Percentiles rank a stretch among this genome's conserved stretches.
phyloP scores from a whole-genome alignment of 306 rosid species.

The Spatholobus suberectus region DNA sequence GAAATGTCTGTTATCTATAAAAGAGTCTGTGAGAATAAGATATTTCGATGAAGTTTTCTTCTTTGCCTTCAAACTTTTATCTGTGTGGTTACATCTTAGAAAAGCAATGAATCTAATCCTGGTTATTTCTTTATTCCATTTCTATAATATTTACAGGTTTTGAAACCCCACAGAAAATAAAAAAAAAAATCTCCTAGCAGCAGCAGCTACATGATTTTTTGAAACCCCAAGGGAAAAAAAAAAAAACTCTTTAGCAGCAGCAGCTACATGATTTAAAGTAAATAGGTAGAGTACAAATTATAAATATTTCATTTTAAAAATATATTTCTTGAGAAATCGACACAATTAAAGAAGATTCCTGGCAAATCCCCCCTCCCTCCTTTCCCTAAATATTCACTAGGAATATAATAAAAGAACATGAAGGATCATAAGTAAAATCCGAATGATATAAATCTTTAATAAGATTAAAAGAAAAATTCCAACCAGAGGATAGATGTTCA shows the following conservation, averaged over 20 bases:
- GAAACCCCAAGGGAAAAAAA: not conserved
- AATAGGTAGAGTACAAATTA: not conserved
- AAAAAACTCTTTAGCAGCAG: not conserved
- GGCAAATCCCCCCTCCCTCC: not conserved
- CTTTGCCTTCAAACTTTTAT: not conserved
- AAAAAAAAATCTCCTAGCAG: not conserved
- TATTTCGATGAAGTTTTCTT: not conserved
- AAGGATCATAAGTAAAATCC: not conserved
- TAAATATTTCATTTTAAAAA: not conserved
- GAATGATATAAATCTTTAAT: not conserved
- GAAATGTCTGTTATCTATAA: not conserved
- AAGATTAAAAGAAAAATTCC: conserved; percentile 7
- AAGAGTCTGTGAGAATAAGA: not conserved
- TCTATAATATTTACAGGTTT: not conserved
- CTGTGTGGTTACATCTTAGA: conserved; percentile 5
- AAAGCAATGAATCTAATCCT: not conserved
- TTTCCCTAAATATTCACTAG: not conserved
- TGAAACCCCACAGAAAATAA: not conserved
- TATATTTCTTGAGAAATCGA: not conserved
- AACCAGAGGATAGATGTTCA: not conserved
- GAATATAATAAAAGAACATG: conserved; percentile 8
- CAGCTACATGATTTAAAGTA: not conserved
- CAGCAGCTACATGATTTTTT: not conserved
- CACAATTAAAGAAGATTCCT: not conserved
- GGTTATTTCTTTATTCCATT: not conserved